Conservation (phyloP, 306 rosid genomes). For the Citrullus amarus region DNA sequence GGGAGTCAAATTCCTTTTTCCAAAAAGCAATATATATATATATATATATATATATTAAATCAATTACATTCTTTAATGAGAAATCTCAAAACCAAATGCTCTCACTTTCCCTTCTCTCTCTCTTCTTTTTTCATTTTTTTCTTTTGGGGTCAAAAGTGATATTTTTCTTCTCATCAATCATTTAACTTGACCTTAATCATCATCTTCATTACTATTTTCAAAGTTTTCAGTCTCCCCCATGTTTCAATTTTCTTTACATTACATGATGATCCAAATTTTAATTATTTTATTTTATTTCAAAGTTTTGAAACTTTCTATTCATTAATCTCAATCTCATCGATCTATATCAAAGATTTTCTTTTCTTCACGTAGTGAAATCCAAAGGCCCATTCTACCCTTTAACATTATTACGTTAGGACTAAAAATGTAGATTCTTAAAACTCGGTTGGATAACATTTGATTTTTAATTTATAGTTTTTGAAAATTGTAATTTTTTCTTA, state of each 20-base stretch:
- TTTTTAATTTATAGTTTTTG: no score
- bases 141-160: not conserved
- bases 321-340: not conserved
- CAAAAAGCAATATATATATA: not conserved
- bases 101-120: not conserved
- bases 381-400: not conserved
- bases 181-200: conserved; percentile 3
- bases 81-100: not conserved
- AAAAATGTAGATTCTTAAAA: no score
- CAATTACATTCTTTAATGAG: not conserved
- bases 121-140: not conserved
- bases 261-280: not conserved
- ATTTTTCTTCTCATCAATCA: not conserved
- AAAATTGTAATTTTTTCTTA: no score
- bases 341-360: not conserved
- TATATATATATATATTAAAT: no score
- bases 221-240: not conserved
- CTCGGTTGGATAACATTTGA: no score
- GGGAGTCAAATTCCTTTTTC: not conserved
- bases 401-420: not conserved
- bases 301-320: not conserved
- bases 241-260: not conserved
- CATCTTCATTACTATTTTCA: not conserved
- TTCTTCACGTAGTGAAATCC: not conserved
- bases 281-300: no score